phyloP scores from a whole-genome alignment of 73 alveolate genomes.

The Tetrahymena elliotti region DNA sequence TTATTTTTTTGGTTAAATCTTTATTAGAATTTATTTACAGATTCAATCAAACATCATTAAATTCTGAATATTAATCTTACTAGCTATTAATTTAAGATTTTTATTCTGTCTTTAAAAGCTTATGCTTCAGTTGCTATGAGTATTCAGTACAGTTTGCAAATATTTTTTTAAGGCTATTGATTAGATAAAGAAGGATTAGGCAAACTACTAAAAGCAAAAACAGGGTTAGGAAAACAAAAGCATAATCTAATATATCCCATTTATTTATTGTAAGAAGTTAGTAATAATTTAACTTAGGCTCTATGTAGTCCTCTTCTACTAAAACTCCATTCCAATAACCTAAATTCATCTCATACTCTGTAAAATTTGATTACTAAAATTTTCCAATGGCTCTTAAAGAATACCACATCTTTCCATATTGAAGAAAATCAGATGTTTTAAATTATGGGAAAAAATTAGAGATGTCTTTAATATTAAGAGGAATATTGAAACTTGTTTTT shows the following conservation, averaged over 20 bases:
- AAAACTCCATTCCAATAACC: neutral
- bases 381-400: neutral
- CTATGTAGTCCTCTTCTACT: neutral
- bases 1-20: neutral
- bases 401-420: neutral
- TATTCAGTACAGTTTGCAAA: neutral
- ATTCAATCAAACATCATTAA: neutral
- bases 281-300: neutral
- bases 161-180: neutral
- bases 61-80: too few relatives aligned
- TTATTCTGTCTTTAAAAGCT: neutral
- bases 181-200: neutral
- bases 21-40: too few relatives aligned
- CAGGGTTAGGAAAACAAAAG: neutral
- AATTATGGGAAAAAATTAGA: neutral
- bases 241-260: neutral
- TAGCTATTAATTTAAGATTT: neutral
- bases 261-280: neutral
- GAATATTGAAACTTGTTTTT: neutral
- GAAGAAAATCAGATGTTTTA: neutral
- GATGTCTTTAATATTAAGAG: neutral
- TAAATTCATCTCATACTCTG: neutral
- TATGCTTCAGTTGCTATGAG: too few relatives aligned
- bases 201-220: neutral
- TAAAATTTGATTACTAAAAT: neutral